Evolutionary conservation across 306 rosid species (phyloP), one percentile per base, ranked within the genome.

Genomic region (Arachis hypogaea): DNA sequence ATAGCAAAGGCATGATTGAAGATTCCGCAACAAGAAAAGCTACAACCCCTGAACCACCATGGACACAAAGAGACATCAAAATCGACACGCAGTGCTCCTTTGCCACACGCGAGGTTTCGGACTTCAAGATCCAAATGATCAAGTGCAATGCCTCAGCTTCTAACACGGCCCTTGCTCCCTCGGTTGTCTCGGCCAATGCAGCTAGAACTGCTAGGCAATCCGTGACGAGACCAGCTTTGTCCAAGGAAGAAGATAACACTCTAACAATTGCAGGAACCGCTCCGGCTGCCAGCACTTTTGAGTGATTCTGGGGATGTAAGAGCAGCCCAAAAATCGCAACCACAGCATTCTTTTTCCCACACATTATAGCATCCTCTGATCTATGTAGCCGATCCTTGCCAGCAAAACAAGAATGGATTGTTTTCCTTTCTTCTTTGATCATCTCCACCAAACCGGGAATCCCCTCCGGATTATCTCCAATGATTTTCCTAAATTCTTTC

Each of bases 281-380:
- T 14, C 93, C 91, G 1, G 88, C 83, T 63, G 64, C 78, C 11
- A 92, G 65, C 18, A 88, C 93, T 4, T 55, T 79, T 0, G 74
- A 16, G 6, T 47, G 85, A 76, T 92, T 92, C 46, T 62, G 44
- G 1, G 83, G 76, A n/a, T 1, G 61, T 59, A 86, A 38, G 7
- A 89, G 75, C 8, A 92, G 88, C 30, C 86, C 93, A 11, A 85
- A 88, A 62, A 92, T 80, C 0, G 96, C 92, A 0, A 82, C 87
- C 62, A 86, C 69, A 0, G 97, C 86, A 0, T 83, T 86, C 77
- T 78, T 89, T 77, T 89, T 89, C 40, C 85, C 92, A 1, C 78
- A 40, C 0, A n/a, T 2, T 52, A 52, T 52, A 3, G 3, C 7
- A 8, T 52, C 8, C 9, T 5, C 29, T 52, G 58, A 51, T 51